Evolutionary conservation across 306 rosid species (phyloP).

Genomic region (Urtica urens): DNA sequence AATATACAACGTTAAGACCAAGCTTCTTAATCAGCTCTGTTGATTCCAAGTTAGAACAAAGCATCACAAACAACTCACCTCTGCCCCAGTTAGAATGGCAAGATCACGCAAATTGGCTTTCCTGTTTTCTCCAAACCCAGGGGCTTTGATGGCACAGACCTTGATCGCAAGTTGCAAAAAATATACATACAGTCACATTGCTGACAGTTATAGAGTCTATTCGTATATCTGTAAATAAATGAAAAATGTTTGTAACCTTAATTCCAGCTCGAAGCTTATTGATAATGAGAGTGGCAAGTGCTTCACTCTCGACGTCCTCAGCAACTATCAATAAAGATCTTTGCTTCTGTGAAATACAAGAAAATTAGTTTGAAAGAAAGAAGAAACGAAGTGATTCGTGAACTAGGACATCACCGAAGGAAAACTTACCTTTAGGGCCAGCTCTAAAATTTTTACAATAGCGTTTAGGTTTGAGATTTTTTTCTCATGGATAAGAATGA

Average conservation of each 20-base stretch:
- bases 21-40: too few species aligned
- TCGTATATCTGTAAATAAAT: neutral
- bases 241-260: slow-evolving; percentile 46
- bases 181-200: neutral
- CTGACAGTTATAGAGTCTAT: neutral
- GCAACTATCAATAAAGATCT: slow-evolving; percentile 70
- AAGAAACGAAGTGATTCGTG: slow-evolving; percentile 1
- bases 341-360: slow-evolving; percentile 41
- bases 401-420: slow-evolving; percentile 7
- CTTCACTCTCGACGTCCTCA: slow-evolving; percentile 95
- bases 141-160: slow-evolving; percentile 95
- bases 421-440: slow-evolving; percentile 66
- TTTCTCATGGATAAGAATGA: slow-evolving; percentile 85
- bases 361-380: neutral
- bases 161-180: slow-evolving; percentile 16
- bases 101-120: slow-evolving; percentile 72
- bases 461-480: slow-evolving; percentile 74
- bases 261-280: slow-evolving; percentile 94
- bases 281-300: slow-evolving; percentile 73
- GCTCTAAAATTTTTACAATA: slow-evolving; percentile 74
- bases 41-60: neutral
- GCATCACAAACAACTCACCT: slow-evolving; percentile 28
- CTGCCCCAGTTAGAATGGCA: slow-evolving; percentile 79
- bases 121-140: slow-evolving; percentile 89
- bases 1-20: too few species aligned